phyloP scores from a whole-genome alignment of 495 filamentous ascomycete species.

The Talaromyces thailandensis region DNA sequence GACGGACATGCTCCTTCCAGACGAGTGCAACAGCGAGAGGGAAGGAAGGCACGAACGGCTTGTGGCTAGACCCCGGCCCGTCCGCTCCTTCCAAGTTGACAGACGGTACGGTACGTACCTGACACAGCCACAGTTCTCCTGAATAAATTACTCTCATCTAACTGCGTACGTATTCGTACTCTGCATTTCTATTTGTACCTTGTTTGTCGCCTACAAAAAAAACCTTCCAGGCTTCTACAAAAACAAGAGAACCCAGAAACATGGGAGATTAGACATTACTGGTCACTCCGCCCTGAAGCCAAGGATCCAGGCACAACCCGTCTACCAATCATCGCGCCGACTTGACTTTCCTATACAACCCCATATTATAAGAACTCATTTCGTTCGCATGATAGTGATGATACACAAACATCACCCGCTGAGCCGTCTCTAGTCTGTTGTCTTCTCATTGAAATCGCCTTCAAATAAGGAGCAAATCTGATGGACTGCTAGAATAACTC shows the following conservation, averaged over 20 bases:
- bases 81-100: background rate
- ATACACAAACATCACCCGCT: background rate
- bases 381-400: background rate
- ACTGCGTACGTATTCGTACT: background rate
- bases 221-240: background rate
- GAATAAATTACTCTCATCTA: background rate
- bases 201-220: background rate
- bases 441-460: background rate
- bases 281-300: background rate
- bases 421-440: background rate
- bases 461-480: background rate
- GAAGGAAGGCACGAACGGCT: background rate
- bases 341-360: background rate
- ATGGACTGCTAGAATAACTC: background rate
- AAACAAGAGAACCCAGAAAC: too few species aligned
- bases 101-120: background rate
- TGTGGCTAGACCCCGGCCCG: background rate
- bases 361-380: background rate
- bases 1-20: background rate
- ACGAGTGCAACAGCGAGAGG: background rate
- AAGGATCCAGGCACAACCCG: background rate
- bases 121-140: constrained; percentile 1
- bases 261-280: background rate
- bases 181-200: background rate
- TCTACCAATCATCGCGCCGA: background rate